Base-by-base conservation (phyloP, 352 stramenopile genomes). In the Phytophthora aleatoria region DNA sequence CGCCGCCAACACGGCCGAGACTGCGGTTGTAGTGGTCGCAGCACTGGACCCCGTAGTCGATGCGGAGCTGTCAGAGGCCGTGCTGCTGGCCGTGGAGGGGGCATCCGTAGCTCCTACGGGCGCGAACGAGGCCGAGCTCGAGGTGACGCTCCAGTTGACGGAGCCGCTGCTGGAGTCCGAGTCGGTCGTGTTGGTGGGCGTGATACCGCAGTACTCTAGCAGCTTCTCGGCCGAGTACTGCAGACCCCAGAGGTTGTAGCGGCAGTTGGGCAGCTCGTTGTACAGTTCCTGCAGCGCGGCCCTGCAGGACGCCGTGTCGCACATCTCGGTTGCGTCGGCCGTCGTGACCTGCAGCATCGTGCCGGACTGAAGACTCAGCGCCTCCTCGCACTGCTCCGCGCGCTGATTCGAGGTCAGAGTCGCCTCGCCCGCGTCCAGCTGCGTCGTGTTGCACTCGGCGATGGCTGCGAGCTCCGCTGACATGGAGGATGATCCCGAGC, bases 241-340 rank as follows among this genome's bases (percentile, higher is more conserved):
- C 51, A 89, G 64, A 0, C 68, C 71, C 77, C 71, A 85, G 61
- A 82, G 68, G 26, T 79, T 43, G 69, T 82, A 90, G 27, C 70
- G 74, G 64, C 84, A 93, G 47, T 88, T 66, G 7, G 84, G 81
- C 55, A 93, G 61, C 50, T 42, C 59, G 49, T 74, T 74, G 75
- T 91, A 90, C 20, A 92, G 69, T 31, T 71, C 52, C 57, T 85
- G 65, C n/a, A 91, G 76, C 57, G 81, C 80, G 2, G 68, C 64
- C 20, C 47, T 79, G 58, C 84, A 92, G 10, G 78, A 68, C 20
- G 71, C 31, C 16, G 72, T 68, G 30, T 71, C 71, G 55, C 81
- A 89, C 11, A 91, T 75, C 9, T 71, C 44, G 33, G 57, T 69
- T 16, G 68, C 73, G 42, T 87, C 48, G 1, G 43, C 54, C 3